Evolutionary conservation across 2,329 filamentous ascomycete genomes (phyloP).

Genomic region (Aspergillus neoniger): DNA sequence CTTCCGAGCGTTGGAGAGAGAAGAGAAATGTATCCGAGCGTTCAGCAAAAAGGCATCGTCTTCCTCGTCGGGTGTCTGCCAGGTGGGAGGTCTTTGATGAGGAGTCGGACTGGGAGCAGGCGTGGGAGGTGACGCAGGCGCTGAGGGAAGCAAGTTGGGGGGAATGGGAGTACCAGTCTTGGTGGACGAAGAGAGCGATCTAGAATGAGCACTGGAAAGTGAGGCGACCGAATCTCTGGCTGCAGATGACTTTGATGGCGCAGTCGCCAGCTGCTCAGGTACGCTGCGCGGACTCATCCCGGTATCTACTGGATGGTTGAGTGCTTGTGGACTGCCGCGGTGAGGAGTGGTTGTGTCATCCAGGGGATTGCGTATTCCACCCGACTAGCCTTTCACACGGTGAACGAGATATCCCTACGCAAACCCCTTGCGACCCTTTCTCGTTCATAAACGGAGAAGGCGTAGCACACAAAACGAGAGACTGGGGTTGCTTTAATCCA

Average conservation of each 20-base stretch:
- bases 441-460: constrained; percentile 15
- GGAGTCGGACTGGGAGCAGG: constrained; percentile 67
- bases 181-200: constrained; percentile 52
- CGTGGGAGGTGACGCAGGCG: constrained; percentile 67
- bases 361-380: constrained; percentile 14
- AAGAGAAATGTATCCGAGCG: constrained; percentile 76
- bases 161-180: constrained; percentile 55
- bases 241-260: constrained; percentile 32
- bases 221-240: constrained; percentile 27
- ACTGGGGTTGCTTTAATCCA: background rate
- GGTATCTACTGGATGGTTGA: constrained; percentile 31
- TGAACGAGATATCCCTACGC: constrained; percentile 14
- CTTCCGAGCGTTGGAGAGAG: constrained; percentile 72
- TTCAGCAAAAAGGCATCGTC: constrained; percentile 82
- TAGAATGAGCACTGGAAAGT: constrained; percentile 34
- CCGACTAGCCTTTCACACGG: constrained; percentile 14
- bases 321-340: constrained; percentile 28
- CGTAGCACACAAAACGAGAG: background rate
- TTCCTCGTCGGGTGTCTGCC: constrained; percentile 56
- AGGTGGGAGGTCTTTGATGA: constrained; percentile 58
- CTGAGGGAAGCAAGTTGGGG: constrained; percentile 63
- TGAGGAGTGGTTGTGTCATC: constrained; percentile 20
- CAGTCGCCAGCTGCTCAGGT: constrained; percentile 31
- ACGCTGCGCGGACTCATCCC: constrained; percentile 34
- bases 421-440: constrained; percentile 6